These are phyloP conservation scores for Coniophora puteana DNA, from an alignment of 1,284 basidiomycete species.

Conservation along the genomic window DNA sequence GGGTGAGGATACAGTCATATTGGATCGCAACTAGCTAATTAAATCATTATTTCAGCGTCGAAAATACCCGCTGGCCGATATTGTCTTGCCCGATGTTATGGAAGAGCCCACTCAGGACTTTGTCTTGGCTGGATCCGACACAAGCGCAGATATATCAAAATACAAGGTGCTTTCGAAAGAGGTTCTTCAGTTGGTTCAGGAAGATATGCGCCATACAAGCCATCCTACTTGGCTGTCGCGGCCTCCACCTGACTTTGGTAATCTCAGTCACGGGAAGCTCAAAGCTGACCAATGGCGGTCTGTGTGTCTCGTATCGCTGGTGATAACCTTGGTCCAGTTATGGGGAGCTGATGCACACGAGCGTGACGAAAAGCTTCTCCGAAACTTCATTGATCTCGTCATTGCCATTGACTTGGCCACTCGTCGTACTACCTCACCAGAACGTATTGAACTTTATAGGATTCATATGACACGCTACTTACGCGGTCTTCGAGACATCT, in stretches of 20 bases:
- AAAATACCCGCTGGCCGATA: not conserved
- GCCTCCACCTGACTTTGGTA: conserved; percentile 26
- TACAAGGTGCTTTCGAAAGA: not conserved
- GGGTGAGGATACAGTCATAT: not conserved
- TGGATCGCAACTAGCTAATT: not conserved
- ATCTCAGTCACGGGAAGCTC: conserved; percentile 22
- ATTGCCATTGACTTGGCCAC: conserved; percentile 11
- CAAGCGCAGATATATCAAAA: no score
- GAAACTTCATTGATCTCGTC: conserved; percentile 17
- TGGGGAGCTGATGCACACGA: conserved; percentile 7
- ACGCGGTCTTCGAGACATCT: conserved; percentile 8
- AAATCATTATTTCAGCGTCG: not conserved
- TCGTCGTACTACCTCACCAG: conserved; percentile 2
- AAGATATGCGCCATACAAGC: conserved; percentile 11
- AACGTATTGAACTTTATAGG: conserved; percentile 8
- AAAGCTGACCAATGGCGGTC: conserved; percentile 31
- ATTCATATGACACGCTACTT: conserved; percentile 15
- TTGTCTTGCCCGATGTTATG: no score
- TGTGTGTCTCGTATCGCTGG: conserved; percentile 23
- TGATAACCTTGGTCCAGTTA: conserved; percentile 11
- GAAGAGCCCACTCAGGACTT: no score
- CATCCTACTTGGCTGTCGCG: conserved; percentile 27
- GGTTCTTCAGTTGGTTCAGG: conserved; percentile 9
- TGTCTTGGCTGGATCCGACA: not conserved
- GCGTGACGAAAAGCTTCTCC: conserved; percentile 9